Conservation (phyloP, 1,284 basidiomycete species). For the Microbotryum intermedium region DNA sequence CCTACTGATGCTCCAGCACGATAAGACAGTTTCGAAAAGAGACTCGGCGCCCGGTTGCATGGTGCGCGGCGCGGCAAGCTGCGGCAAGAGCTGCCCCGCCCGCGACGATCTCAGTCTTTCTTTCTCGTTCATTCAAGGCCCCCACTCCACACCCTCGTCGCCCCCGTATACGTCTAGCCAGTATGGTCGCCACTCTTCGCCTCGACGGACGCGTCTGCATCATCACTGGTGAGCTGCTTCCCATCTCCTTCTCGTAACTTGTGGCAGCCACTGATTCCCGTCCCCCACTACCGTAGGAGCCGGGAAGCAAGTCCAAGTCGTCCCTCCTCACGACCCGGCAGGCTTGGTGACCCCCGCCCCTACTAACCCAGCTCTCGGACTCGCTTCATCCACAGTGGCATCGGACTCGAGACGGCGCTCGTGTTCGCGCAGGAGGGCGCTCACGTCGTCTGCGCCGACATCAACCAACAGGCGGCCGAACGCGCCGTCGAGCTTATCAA, state of each 20-base stretch:
- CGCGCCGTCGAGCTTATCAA: conserved; percentile 58
- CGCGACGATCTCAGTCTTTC: too few relatives aligned
- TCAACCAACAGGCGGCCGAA: conserved; percentile 66
- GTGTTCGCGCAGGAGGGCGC: conserved; percentile 90
- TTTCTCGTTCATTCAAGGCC: too few relatives aligned
- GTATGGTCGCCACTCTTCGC: conserved; percentile 20
- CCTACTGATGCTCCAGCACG: too few relatives aligned
- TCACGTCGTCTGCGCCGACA: conserved; percentile 64
- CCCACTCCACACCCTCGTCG: too few relatives aligned
- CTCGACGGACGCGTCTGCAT: conserved; percentile 36
- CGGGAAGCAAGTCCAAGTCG: conserved; percentile 37
- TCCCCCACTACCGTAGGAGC: conserved; percentile 18
- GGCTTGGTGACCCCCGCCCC: not conserved
- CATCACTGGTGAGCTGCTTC: conserved; percentile 37
- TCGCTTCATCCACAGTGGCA: conserved; percentile 50
- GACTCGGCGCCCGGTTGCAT: too few relatives aligned
- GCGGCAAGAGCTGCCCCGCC: too few relatives aligned
- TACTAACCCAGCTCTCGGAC: conserved; percentile 21
- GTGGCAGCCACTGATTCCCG: too few relatives aligned
- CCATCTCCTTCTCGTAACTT: too few relatives aligned
- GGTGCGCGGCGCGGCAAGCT: too few relatives aligned
- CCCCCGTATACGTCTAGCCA: not conserved
- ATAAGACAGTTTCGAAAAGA: too few relatives aligned
- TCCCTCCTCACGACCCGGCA: not conserved
- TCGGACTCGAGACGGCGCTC: conserved; percentile 84